Percentiles rank a stretch among this genome's conserved stretches.
Conservation (phyloP, 2,329 filamentous ascomycete species). For the Fusarium sp. region DNA sequence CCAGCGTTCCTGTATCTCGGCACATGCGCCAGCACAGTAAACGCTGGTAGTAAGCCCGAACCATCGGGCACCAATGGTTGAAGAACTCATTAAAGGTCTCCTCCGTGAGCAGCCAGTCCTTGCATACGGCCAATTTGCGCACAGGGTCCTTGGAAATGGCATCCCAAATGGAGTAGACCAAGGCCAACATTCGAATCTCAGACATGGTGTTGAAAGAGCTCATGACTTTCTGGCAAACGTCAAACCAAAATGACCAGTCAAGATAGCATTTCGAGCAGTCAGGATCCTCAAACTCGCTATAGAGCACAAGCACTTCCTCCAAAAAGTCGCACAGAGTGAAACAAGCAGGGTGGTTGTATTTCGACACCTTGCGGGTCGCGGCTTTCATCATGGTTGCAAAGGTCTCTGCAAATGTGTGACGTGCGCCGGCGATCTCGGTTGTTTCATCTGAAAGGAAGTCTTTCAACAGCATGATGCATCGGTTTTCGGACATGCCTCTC, state of each 20-base stretch:
- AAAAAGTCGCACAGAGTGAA: constrained; percentile 92
- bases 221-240: constrained; percentile 80
- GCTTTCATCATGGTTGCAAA: constrained; percentile 79
- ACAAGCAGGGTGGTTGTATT: constrained; percentile 83
- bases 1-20: constrained; percentile 73
- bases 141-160: constrained; percentile 70
- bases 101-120: constrained; percentile 78
- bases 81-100: constrained; percentile 82
- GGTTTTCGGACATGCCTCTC: constrained; percentile 87
- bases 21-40: constrained; percentile 89
- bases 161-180: constrained; percentile 83
- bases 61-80: constrained; percentile 96
- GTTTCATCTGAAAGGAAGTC: constrained; percentile 72
- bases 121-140: constrained; percentile 74
- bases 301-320: constrained; percentile 78
- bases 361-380: constrained; percentile 76
- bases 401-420: constrained; percentile 77
- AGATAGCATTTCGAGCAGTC: constrained; percentile 57
- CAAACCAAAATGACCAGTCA: constrained; percentile 86
- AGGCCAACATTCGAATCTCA: constrained; percentile 83
- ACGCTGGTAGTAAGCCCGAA: constrained; percentile 90
- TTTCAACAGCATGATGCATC: constrained; percentile 80
- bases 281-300: constrained; percentile 56
- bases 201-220: constrained; percentile 88
- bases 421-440: constrained; percentile 51